Conservation (phyloP, 108 stramenopile species). For the Aurantiochytrium sp. region DNA sequence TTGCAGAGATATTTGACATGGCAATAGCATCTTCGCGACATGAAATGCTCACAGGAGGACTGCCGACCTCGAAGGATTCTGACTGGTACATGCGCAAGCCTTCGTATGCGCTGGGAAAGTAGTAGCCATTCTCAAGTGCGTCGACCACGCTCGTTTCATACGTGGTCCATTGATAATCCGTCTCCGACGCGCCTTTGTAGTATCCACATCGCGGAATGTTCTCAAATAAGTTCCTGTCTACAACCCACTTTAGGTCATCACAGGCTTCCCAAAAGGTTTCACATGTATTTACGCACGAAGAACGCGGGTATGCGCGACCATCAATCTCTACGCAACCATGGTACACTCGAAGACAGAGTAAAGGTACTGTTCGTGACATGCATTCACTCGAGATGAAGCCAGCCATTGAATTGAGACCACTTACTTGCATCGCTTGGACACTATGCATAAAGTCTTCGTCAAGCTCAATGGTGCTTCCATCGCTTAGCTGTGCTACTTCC, state of each 20-base stretch:
- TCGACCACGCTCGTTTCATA: too few relatives aligned
- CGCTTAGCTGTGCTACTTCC: too few relatives aligned
- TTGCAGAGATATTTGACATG: too few relatives aligned
- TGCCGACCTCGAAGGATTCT: too few relatives aligned
- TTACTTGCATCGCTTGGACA: not conserved
- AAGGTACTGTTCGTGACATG: not conserved
- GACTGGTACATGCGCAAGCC: not conserved
- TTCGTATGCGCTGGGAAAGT: not conserved
- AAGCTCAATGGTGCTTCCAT: not conserved
- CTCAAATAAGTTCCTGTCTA: not conserved
- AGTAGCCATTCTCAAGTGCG: too few relatives aligned
- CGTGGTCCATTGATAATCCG: too few relatives aligned
- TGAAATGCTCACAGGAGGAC: too few relatives aligned
- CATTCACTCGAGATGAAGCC: not conserved
- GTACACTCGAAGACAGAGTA: not conserved
- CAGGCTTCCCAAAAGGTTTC: not conserved
- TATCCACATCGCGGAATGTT: not conserved
- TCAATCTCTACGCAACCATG: not conserved
- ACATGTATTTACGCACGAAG: constrained; percentile 27
- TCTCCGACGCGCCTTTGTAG: too few relatives aligned
- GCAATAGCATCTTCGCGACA: too few relatives aligned
- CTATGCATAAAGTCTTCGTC: not conserved
- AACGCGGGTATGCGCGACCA: not conserved
- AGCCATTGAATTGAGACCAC: not conserved
- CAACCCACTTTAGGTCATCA: not conserved